Evolutionary conservation across 2,329 filamentous ascomycete genomes (phyloP), one percentile per base, ranked within the genome.

Genomic region (Plectosphaerella plurivora): DNA sequence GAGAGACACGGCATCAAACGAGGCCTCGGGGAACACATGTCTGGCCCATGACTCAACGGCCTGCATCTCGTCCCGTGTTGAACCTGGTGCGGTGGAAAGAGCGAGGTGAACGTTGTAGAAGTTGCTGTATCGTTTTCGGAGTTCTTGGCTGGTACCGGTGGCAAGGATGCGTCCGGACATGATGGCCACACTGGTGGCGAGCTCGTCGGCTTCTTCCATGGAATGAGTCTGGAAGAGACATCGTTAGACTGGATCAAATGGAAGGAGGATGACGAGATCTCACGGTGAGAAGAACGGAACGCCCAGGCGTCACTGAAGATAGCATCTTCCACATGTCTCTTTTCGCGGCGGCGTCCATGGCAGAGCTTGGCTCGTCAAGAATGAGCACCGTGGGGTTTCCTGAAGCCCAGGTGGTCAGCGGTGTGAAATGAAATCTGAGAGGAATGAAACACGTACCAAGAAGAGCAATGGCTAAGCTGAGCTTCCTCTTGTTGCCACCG

Each of bases 131-230:
- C 77, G 76, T 47, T 74, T 70, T 9, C 84, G 72, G 4, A 87
- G 70, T 49, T 77, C 71, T 22, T 80, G 71, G 2, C 76, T 79
- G 0, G 79, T 83, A 0, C 83, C 83, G 1, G 85, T 67, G 0
- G 82, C 83, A n/a, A 87, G 69, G 79, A 87, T 28, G 4, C 55
- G 47, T 20, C 45, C 22, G 9, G 51, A 52, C 37, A 52, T 48
- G 51, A 52, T 52, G 37, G 51, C 51, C 3, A 48, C 51, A 9
- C 51, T 24, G 5, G 46, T 81, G 0, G 87, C 87, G 3, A 91
- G 73, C 2, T 86, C 86, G 60, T 89, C 86, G 1, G 87, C 87
- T 66, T 90, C 87, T 63, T 90, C 86, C 86, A 90, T 89, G 14
- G 78, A 83, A 64, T 91, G 87, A 1, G 87, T 91, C 49, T 50